Conservation (phyloP, 176 grass and related monocot genomes). For the Dendrocalamus sinicus region DNA sequence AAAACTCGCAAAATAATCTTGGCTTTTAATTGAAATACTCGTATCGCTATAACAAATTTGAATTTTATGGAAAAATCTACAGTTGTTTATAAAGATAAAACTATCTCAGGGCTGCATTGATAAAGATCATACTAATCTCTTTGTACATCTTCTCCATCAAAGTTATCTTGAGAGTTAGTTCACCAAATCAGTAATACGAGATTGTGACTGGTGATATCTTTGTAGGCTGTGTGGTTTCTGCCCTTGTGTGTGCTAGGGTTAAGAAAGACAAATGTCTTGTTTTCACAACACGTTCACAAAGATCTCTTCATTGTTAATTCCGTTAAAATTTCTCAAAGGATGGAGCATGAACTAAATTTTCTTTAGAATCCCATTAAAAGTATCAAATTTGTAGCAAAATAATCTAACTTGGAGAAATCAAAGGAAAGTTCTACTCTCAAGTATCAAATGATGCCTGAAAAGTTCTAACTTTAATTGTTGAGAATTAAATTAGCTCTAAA, state of each 20-base stretch:
- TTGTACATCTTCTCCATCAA: not conserved
- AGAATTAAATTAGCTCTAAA: not conserved
- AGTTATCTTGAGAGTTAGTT: not conserved
- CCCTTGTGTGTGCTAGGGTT: not conserved
- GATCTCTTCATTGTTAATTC: not conserved
- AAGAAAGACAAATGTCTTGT: not conserved
- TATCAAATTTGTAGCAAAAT: not conserved
- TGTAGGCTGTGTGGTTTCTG: not conserved
- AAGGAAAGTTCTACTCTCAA: not conserved
- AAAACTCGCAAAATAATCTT: not conserved
- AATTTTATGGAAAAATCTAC: not conserved
- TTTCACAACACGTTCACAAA: not conserved
- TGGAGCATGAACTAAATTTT: not conserved
- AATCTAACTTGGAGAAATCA: not conserved
- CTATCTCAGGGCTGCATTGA: not conserved
- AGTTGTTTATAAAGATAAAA: not conserved
- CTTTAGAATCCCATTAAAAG: not conserved
- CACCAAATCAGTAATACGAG: constrained; percentile 2
- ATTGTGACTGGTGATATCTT: not conserved
- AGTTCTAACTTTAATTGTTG: not conserved
- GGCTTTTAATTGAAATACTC: not conserved
- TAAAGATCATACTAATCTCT: not conserved
- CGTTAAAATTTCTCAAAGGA: not conserved
- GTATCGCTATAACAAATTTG: not conserved
- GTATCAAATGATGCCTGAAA: not conserved